Base-by-base conservation (phyloP, 116 monocot genomes). In the Dioscorea cayenensis region DNA sequence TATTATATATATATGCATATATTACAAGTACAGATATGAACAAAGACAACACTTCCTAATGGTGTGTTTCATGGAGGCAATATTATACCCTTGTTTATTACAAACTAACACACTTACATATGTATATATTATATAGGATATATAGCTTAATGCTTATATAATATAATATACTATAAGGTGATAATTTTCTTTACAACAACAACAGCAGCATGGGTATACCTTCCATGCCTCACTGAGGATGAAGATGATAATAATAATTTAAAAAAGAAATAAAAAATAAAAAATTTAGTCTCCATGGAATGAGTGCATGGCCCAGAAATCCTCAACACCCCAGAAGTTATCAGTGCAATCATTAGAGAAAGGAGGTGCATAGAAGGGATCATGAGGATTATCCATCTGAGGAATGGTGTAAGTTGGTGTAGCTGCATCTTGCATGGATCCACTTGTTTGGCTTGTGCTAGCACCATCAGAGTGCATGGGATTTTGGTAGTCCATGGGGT, bases 271-370 rank as follows among this genome's bases (percentile, higher is more conserved):
- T 25, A 0, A 25, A 25, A 25, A 25, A 25, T 0, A 25, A 25
- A 25, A 25, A 25, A 25, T 25, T 28, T 64, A 76, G 3, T 17
- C 19, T 10, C 25, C 83, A 72, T 89, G 77, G 68, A 85, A 76
- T 18, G 87, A 72, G 19, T 89, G 92, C 78, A 87, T 87, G 2
- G 89, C 72, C 87, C 92, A 95, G 64, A 87, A 83, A 38, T 92
- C 92, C 62, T 89, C 95, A 12, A 92, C 72, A 7, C 55, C 76
- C 95, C 95, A 95, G 67, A 95, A 92, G 71, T 67, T 82, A n/a
- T 92, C 85, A 20, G 20, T 67, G 12, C 73, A 69, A 12, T 75
- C 85, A 37, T 60, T 14, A 19, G 77, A 73, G 51, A 83, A 83
- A 11, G 77, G 7, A 52, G 72, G 27, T 17, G 60, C 48, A 38